Evolutionary conservation across 2,329 filamentous ascomycete species (phyloP).

Genomic region (Exophiala xenobiotica): DNA sequence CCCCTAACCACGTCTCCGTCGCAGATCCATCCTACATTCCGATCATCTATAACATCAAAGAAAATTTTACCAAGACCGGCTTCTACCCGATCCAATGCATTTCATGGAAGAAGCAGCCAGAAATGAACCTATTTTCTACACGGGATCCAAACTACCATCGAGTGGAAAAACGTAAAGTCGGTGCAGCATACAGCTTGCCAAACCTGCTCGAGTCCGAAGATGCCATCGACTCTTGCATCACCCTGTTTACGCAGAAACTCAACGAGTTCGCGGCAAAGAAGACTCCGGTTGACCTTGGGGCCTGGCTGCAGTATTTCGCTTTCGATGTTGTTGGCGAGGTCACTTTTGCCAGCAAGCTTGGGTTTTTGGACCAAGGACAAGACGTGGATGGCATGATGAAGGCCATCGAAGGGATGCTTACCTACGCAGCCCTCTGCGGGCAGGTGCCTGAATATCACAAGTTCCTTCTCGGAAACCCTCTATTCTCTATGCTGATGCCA

Average conservation of each 20-base stretch:
- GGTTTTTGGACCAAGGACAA: conserved; percentile 42
- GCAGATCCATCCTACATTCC: conserved; percentile 56
- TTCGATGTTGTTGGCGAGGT: conserved; percentile 45
- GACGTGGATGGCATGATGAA: conserved; percentile 41
- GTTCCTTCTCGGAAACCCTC: conserved; percentile 34
- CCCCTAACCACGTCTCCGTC: conserved; percentile 72
- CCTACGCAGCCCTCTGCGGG: conserved; percentile 33
- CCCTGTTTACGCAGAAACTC: conserved; percentile 60
- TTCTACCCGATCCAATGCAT: conserved; percentile 29
- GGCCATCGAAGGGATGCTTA: conserved; percentile 33
- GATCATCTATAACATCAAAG: conserved; percentile 26
- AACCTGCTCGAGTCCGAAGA: conserved; percentile 32
- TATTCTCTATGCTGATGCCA: conserved; percentile 35
- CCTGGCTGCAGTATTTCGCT: conserved; percentile 63
- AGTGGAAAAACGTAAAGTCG: conserved; percentile 26
- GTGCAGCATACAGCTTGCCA: conserved; percentile 28
- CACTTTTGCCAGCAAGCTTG: conserved; percentile 43
- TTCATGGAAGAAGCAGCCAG: conserved; percentile 57
- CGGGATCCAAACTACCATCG: conserved; percentile 70
- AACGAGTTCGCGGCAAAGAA: conserved; percentile 38
- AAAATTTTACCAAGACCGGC: conserved; percentile 25
- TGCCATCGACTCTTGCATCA: conserved; percentile 40
- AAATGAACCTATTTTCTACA: conserved; percentile 74
- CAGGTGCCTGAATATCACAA: conserved; percentile 34
- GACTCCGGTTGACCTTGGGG: conserved; percentile 35